A percentile compares a stretch with the other conserved stretches of the same genome.
Conservation (phyloP, 352 stramenopile genomes). For the Globisporangium iwayamae region DNA sequence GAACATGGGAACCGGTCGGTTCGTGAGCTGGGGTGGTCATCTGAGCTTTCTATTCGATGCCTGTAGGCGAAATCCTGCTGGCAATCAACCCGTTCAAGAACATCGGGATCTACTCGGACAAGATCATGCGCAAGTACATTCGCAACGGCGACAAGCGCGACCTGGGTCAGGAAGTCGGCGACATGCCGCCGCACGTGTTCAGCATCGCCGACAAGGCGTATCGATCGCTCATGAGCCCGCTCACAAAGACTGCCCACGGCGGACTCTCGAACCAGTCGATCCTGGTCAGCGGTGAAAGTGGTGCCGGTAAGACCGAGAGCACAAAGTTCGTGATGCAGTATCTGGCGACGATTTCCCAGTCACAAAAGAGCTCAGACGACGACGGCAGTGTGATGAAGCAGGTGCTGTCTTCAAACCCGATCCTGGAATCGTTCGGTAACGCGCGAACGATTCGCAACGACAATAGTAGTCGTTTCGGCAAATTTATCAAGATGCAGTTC, state of each 20-base stretch:
- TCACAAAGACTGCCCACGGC: constrained; percentile 27
- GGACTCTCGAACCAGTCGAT: constrained; percentile 86
- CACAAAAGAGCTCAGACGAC: constrained; percentile 22
- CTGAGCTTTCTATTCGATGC: constrained; percentile 4
- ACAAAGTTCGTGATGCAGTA: constrained; percentile 97
- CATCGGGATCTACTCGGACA: constrained; percentile 83
- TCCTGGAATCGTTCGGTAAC: constrained; percentile 99
- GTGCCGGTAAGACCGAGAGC: constrained; percentile 95
- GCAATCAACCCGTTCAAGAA: constrained; percentile 89
- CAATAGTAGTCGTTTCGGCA: constrained; percentile 96
- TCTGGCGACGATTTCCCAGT: constrained; percentile 87
- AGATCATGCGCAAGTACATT: constrained; percentile 87
- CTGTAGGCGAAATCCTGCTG: constrained; percentile 63
- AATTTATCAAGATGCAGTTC: constrained; percentile 98
- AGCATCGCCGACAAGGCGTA: constrained; percentile 90
- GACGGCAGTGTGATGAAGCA: constrained; percentile 86
- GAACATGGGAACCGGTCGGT: not conserved
- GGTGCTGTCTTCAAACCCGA: constrained; percentile 97
- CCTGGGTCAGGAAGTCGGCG: constrained; percentile 52
- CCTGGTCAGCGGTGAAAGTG: constrained; percentile 90
- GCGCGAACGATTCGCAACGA: constrained; percentile 96
- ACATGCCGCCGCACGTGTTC: constrained; percentile 91
- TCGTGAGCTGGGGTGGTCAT: not conserved
- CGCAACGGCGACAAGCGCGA: constrained; percentile 74
- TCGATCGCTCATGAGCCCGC: constrained; percentile 64